Percentiles rank a stretch among this genome's conserved stretches.
Conservation (phyloP, 1,139 yeast species). For the Lodderomyces pseudojiufengensis region DNA sequence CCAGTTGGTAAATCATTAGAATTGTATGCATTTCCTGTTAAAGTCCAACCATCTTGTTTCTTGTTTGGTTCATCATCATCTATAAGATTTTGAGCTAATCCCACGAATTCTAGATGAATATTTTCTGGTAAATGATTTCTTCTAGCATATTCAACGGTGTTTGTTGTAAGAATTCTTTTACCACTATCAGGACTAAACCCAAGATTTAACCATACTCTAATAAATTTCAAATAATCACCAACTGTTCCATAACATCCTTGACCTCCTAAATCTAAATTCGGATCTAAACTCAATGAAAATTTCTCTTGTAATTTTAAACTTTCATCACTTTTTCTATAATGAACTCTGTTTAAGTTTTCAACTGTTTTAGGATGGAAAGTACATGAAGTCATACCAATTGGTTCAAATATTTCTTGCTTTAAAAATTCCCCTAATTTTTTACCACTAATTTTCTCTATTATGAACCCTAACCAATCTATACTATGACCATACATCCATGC, state of each 20-base stretch:
- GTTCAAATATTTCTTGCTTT: constrained; percentile 37
- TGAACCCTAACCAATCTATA: constrained; percentile 52
- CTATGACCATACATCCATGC: constrained; percentile 50
- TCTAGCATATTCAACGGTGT: constrained; percentile 31
- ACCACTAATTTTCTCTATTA: constrained; percentile 44
- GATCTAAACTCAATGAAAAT: constrained; percentile 21
- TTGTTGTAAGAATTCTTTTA: constrained; percentile 25
- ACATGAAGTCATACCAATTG: constrained; percentile 39
- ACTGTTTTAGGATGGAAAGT: constrained; percentile 32
- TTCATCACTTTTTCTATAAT: constrained; percentile 20
- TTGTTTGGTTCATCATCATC: constrained; percentile 19
- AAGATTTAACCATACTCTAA: constrained; percentile 44
- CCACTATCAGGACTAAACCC: constrained; percentile 43
- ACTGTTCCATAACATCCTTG: constrained; percentile 46
- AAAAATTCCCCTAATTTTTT: constrained; percentile 39
- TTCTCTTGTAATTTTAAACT: constrained; percentile 15
- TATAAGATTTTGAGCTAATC: constrained; percentile 13
- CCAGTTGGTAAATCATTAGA: constrained; percentile 33
- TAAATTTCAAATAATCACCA: constrained; percentile 39
- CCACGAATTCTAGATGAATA: constrained; percentile 18
- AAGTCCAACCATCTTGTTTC: constrained; percentile 75
- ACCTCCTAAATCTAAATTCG: constrained; percentile 45
- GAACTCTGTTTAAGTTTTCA: constrained; percentile 24
- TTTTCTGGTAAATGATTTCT: constrained; percentile 33
- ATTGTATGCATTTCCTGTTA: constrained; percentile 75